These are phyloP conservation scores for Mycena epipterygia DNA, from an alignment of 768 basidiomycete genomes.

Conservation along the genomic window DNA sequence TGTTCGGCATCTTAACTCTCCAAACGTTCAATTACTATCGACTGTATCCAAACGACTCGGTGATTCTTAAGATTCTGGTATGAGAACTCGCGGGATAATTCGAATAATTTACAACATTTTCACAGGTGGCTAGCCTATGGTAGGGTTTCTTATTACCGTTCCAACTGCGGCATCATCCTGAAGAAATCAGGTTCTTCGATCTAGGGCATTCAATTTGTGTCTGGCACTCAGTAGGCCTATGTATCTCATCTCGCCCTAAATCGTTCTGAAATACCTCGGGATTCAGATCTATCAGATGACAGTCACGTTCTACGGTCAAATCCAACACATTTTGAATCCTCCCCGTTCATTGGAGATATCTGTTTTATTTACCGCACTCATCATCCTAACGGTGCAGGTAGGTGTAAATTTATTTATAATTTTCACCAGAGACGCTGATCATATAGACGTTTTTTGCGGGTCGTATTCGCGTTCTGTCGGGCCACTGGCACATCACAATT, in stretches of 20 bases:
- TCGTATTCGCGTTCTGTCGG: constrained; percentile 3
- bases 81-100: too few relatives aligned
- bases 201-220: not conserved
- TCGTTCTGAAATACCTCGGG: not conserved
- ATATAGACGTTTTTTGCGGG: constrained; percentile 17
- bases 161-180: not conserved
- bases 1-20: not conserved
- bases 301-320: constrained; percentile 16
- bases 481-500: constrained; percentile 4
- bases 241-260: not conserved
- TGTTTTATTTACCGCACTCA: constrained; percentile 1
- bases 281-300: constrained; percentile 18
- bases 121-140: not conserved
- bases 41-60: not conserved
- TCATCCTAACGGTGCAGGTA: constrained; percentile 4
- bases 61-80: not conserved
- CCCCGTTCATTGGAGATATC: not conserved
- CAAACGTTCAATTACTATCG: constrained; percentile 10
- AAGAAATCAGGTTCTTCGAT: not conserved
- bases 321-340: not conserved
- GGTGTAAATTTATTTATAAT: not conserved
- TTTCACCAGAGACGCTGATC: not conserved
- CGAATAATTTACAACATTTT: not conserved
- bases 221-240: constrained; percentile 5
- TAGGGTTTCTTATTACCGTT: not conserved